Base-by-base conservation (phyloP, 805 yeast genomes). In the Candida xiaguanensis region DNA sequence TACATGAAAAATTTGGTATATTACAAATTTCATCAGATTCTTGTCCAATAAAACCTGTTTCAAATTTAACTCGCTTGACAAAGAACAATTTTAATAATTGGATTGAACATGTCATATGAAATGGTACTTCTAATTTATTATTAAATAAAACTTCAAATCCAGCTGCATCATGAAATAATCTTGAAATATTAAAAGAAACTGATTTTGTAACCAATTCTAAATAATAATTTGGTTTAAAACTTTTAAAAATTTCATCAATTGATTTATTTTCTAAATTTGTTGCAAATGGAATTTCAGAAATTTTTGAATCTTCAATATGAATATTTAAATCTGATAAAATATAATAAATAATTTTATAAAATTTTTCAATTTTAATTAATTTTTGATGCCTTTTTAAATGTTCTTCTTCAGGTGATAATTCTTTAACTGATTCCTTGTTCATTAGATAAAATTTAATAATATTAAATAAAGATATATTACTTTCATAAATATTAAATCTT, bases 81-180 rank as follows among this genome's bases (percentile, higher is more conserved):
- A 56, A 62, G 29, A 54, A 48, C 5, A 63, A 41, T 17, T 52
- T 53, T 14, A 68, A 43, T 9, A 63, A 45, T 52, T 63, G 71
- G 1, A 64, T 38, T 1, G 71, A 58, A 6, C 51, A 43, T 8
- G 65, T 55, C 24, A 59, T 43, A 31, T 67, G 67, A 16, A 65
- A 43, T 2, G 74, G 73, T 6, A 38, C 39, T 38, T 66, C 70
- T 3, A 39, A 31, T 1, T 40, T 29, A 2, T 61, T 48, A 35
- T 61, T 55, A 46, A 68, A 69, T 13, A 65, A 49, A 5, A 61
- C 60, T 29, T 65, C 66, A 44, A 59, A 69, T 1, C 74, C 74
- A 3, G 74, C 71, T 34, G 68, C 28, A 42, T 49, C 38, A 25
- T 49, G 16, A 29, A 42, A 28, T 26, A 63, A 31, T 39, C 54